Evolutionary conservation across 495 filamentous ascomycete genomes (phyloP), one percentile per base, ranked within the genome.

Genomic region (Chaetomium tenue): DNA sequence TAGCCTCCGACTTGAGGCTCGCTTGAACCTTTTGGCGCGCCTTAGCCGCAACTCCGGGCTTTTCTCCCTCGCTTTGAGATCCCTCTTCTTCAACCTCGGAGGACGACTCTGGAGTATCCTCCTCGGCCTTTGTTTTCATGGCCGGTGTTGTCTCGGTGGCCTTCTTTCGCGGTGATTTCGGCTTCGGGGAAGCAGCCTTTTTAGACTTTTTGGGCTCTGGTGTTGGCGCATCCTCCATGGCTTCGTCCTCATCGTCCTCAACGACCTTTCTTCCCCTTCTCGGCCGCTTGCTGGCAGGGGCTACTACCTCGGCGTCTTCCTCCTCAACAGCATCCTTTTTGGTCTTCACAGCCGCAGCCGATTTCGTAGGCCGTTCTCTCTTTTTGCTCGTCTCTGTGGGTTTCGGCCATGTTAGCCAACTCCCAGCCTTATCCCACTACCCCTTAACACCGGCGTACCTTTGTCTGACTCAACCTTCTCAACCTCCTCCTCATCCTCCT

Each of bases 11-110:
- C 23, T 81, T 83, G 52, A 97, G 75, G 5, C 87, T 89, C 3
- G 87, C 86, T 69, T 97, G 93, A n/a, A 94, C 84, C 68, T 90
- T 90, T 70, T 93, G 85, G 37, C 91, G 87, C 13, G 86, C 87
- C 76, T 94, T 92, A 22, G 85, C 88, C 48, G 87, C 87, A 30
- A 87, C 75, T 62, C 89, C 87, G 0, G 92, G 89, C 66, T 91
- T 90, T 69, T 90, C 87, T 13, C 91, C 89, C 33, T 90, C 88
- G 22, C 89, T 87, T 6, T 82, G 82, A 7, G 76, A 72, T 9
- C 78, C 79, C 25, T 80, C 83, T 57, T 87, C 83, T 39, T 79
- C 79, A 18, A 74, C 75, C 47, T 81, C 81, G 23, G 85, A 84
- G 63, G 85, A 77, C 0, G 84, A 76, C 62, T 85, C 85, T 0